Base-by-base conservation (phyloP, 768 basidiomycete species). In the Rhizopogon vesiculosus region DNA sequence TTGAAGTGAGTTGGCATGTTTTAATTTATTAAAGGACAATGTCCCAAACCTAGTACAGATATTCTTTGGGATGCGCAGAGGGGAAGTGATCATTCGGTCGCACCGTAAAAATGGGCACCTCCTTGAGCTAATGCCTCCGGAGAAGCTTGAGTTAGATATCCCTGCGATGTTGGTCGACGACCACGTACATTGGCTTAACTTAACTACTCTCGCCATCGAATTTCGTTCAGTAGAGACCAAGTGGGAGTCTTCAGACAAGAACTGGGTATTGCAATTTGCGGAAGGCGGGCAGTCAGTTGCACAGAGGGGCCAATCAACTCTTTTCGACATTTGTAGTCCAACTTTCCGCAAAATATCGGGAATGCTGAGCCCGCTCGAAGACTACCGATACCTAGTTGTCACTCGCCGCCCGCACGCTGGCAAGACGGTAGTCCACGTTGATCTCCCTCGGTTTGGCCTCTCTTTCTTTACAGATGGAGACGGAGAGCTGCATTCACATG, bases 371-470 rank as follows among this genome's bases (percentile, higher is more conserved):
- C 54, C 59, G 7, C 43, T 67, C 0, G 66, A 65, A 45, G 19
- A 53, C 16, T 42, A 31, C 4, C 18, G 44, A 48, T 60, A 61
- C 29, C 54, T 69, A 0, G 12, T 60, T 29, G 52, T 68, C 53
- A 62, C 45, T 13, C 22, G 43, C 10, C 46, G 6, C 53, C 13
- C 51, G 9, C 15, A 18, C 13, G 45, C 46, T n/a, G 42, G 44
- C 29, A 35, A 45, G 16, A 35, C 44, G 18, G 58, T 75, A 1
- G 60, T 51, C 7, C 8, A 48, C 1, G 58, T 75, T 33, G 54
- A 65, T 1, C 61, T 80, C 7, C 75, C 73, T 33, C 67, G 69
- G 3, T 71, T 69, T 38, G 56, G 66, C 3, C 56, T 80, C 15
- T 62, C 68, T 3, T 80, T 80, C 49, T 69, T 71, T 44, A 39